phyloP scores from a whole-genome alignment of 208 protist genomes.

The Acanthamoeba lenticulata region DNA sequence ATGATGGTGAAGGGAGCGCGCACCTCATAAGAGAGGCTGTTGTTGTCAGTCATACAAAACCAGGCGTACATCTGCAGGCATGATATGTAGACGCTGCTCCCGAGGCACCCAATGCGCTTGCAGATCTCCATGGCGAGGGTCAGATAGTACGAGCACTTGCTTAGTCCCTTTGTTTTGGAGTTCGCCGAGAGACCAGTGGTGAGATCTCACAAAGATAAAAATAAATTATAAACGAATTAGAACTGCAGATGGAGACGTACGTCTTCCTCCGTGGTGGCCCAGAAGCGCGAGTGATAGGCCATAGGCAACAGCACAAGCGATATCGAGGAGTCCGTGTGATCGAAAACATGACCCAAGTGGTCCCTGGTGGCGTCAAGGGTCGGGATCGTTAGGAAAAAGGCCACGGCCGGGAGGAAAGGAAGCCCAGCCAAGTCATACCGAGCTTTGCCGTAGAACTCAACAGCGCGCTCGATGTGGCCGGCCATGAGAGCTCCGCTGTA shows the following conservation, averaged over 20 bases:
- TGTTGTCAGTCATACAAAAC: conserved; percentile 43
- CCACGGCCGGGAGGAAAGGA: too few species aligned
- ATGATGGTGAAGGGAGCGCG: neutral
- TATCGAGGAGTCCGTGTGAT: conserved; percentile 21
- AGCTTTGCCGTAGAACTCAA: neutral
- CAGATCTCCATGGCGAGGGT: conserved; percentile 46
- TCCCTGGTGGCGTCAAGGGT: neutral
- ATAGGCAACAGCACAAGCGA: conserved; percentile 21
- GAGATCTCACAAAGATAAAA: neutral
- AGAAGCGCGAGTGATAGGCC: conserved; percentile 40
- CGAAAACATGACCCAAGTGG: neutral
- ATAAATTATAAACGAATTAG: neutral
- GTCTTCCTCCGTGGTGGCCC: conserved; percentile 23
- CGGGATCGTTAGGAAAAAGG: neutral
- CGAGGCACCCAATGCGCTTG: conserved; percentile 15
- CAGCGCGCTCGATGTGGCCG: neutral
- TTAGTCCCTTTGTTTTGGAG: neutral
- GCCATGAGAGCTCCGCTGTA: conserved; percentile 20
- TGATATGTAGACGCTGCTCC: conserved; percentile 48
- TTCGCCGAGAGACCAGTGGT: neutral
- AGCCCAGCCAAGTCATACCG: neutral
- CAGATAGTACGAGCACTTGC: conserved; percentile 15
- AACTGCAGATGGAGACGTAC: neutral
- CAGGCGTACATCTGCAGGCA: conserved; percentile 53
- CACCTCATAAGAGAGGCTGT: neutral